These are phyloP conservation scores for Tetracladium setigerum DNA, from an alignment of 495 filamentous ascomycete species.

Conservation along the genomic window DNA sequence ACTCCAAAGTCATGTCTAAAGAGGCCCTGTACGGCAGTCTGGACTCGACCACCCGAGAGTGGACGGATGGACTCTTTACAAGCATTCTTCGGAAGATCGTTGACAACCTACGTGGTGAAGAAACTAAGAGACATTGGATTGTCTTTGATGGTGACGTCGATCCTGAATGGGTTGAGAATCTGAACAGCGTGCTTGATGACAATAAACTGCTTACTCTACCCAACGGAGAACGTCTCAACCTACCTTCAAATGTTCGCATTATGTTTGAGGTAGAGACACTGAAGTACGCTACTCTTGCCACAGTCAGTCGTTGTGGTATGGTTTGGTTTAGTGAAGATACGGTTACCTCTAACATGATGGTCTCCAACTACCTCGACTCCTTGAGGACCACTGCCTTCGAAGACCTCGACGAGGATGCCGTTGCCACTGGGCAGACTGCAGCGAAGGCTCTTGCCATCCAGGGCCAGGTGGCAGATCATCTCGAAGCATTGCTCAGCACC, in stretches of 20 bases:
- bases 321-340: slow-evolving; percentile 99
- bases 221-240: slow-evolving; percentile 92
- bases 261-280: slow-evolving; percentile 99
- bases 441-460: slow-evolving; percentile 71
- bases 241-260: slow-evolving; percentile 92
- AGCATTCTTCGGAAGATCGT: slow-evolving; percentile 97
- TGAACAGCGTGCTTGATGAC: slow-evolving; percentile 98
- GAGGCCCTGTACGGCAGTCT: slow-evolving; percentile 91
- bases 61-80: slow-evolving; percentile 97
- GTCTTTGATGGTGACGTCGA: slow-evolving; percentile 99
- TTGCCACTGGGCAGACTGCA: slow-evolving; percentile 69
- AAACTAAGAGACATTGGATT: slow-evolving; percentile 96
- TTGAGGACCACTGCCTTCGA: slow-evolving; percentile 78
- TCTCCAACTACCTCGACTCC: slow-evolving; percentile 79
- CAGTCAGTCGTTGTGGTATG: slow-evolving; percentile 98
- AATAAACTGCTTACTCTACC: slow-evolving; percentile 95
- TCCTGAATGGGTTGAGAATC: slow-evolving; percentile 98
- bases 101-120: slow-evolving; percentile 95
- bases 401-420: slow-evolving; percentile 86
- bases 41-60: slow-evolving; percentile 94
- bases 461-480: slow-evolving; percentile 63
- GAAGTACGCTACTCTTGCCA: slow-evolving; percentile 94
- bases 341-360: slow-evolving; percentile 86
- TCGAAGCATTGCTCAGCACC: slow-evolving; percentile 65
- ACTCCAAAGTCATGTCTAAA: slow-evolving; percentile 99